phyloP scores from a whole-genome alignment of 805 yeast genomes.

The Jamesozyma jinghongensis region DNA sequence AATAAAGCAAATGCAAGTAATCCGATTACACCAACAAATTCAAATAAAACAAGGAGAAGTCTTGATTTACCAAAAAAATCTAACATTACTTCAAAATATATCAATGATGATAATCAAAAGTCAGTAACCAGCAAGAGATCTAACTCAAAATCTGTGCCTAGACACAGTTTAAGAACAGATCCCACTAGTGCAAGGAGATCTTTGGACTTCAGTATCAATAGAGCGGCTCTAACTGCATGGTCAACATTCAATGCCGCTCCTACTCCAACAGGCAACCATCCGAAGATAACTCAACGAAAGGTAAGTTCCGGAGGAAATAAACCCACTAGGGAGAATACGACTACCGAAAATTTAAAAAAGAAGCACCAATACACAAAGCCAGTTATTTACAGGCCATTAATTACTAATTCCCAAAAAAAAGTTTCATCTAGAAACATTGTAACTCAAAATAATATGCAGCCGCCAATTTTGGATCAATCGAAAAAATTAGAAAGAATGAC shows the following conservation, averaged over 20 bases:
- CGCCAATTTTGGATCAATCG: not conserved
- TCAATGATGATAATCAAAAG: not conserved
- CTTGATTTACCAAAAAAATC: constrained; percentile 5
- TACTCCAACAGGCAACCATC: too few relatives aligned
- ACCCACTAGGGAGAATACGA: not conserved
- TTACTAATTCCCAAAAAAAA: not conserved
- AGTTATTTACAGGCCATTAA: not conserved
- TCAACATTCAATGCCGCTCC: constrained; percentile 2
- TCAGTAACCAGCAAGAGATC: constrained; percentile 4
- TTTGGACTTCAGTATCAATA: constrained; percentile 3
- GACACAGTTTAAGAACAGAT: not conserved
- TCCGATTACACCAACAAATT: not conserved
- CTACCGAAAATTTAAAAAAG: not conserved
- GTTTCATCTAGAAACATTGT: not conserved
- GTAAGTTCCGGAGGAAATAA: not conserved
- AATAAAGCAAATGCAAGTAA: not conserved
- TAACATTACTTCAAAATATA: not conserved
- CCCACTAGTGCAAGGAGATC: not conserved
- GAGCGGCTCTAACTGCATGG: constrained; percentile 9
- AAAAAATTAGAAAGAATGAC: not conserved
- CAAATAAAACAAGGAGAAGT: constrained; percentile 5
- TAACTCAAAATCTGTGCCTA: constrained; percentile 2
- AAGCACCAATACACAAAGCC: not conserved
- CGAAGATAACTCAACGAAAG: too few relatives aligned
- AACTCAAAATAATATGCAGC: not conserved